These are phyloP conservation scores for Ensete glaucum DNA, from an alignment of 176 grass and related monocot species.

Conservation along the genomic window DNA sequence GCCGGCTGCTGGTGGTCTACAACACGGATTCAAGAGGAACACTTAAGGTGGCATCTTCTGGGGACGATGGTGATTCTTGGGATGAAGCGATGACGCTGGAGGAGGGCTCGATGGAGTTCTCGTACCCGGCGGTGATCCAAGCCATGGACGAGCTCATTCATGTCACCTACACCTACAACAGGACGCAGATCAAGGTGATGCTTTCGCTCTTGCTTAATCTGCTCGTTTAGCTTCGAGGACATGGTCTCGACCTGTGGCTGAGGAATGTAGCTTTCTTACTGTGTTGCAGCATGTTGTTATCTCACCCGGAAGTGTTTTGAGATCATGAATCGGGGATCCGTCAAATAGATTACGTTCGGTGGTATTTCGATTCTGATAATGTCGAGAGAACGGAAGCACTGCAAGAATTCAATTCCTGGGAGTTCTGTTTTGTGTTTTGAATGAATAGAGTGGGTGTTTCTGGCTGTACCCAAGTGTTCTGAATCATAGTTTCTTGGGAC, in stretches of 20 bases:
- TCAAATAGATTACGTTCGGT: too few species aligned
- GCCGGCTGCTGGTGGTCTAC: slow-evolving; percentile 41
- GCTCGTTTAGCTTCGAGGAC: neutral
- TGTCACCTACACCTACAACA: slow-evolving; percentile 54
- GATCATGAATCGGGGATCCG: neutral
- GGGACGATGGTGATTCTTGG: slow-evolving; percentile 44
- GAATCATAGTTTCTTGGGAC: too few species aligned
- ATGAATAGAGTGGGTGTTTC: too few species aligned
- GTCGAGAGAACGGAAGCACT: too few species aligned
- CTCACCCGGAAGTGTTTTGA: neutral
- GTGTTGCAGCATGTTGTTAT: slow-evolving; percentile 35
- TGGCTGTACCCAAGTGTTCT: too few species aligned
- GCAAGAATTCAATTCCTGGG: too few species aligned
- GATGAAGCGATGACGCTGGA: slow-evolving; percentile 39
- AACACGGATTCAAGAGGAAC: slow-evolving; percentile 48
- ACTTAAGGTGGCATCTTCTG: slow-evolving; percentile 40
- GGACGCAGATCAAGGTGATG: slow-evolving; percentile 42
- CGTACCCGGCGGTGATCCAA: slow-evolving; percentile 46
- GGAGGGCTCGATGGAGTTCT: slow-evolving; percentile 46
- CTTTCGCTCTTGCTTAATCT: neutral
- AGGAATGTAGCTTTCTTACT: neutral
- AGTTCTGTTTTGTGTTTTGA: too few species aligned
- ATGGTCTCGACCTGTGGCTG: neutral
- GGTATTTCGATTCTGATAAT: too few species aligned
- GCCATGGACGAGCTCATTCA: slow-evolving; percentile 38